These are phyloP conservation scores for Nigrospora osmanthi DNA, from an alignment of 2,329 filamentous ascomycete genomes.

Conservation along the genomic window DNA sequence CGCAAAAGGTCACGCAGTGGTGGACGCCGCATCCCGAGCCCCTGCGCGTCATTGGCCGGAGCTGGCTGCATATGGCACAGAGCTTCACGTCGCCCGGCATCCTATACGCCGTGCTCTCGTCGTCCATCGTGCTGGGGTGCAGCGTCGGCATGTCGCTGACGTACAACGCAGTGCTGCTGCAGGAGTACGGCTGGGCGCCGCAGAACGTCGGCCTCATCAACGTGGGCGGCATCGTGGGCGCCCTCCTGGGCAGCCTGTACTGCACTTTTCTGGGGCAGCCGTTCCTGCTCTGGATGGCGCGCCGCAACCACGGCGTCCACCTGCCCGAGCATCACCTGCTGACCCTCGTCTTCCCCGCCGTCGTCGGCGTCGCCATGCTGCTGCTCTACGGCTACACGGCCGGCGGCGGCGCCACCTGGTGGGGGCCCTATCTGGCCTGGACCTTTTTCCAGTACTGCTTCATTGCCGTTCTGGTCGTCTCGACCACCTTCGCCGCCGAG, in stretches of 20 bases:
- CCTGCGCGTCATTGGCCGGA: constrained; percentile 5
- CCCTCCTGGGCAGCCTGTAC: constrained; percentile 20
- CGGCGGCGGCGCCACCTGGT: constrained; percentile 1
- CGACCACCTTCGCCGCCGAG: constrained; percentile 24
- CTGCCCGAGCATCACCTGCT: constrained; percentile 12
- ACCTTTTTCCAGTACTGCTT: constrained; percentile 18
- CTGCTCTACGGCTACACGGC: constrained; percentile 5
- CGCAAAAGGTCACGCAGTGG: constrained; percentile 24
- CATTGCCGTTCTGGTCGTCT: constrained; percentile 16
- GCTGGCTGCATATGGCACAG: constrained; percentile 10
- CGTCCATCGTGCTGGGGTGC: constrained; percentile 27
- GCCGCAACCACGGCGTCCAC: constrained; percentile 12
- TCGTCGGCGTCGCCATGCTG: constrained; percentile 9
- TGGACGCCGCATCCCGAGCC: constrained; percentile 4
- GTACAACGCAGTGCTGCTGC: constrained; percentile 25
- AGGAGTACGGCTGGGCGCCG: constrained; percentile 22
- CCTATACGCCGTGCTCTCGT: constrained; percentile 25
- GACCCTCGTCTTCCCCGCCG: constrained; percentile 7
- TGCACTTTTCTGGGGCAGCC: constrained; percentile 10
- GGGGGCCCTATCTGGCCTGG: constrained; percentile 19
- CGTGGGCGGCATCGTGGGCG: constrained; percentile 35
- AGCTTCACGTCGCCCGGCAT: constrained; percentile 24
- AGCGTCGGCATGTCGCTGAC: constrained; percentile 27
- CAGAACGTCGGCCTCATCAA: constrained; percentile 35
- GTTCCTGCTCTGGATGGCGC: constrained; percentile 9